Evolutionary conservation across 2,329 filamentous ascomycete genomes (phyloP), one percentile per base, ranked within the genome.

Genomic region (Beauveria sp.): DNA sequence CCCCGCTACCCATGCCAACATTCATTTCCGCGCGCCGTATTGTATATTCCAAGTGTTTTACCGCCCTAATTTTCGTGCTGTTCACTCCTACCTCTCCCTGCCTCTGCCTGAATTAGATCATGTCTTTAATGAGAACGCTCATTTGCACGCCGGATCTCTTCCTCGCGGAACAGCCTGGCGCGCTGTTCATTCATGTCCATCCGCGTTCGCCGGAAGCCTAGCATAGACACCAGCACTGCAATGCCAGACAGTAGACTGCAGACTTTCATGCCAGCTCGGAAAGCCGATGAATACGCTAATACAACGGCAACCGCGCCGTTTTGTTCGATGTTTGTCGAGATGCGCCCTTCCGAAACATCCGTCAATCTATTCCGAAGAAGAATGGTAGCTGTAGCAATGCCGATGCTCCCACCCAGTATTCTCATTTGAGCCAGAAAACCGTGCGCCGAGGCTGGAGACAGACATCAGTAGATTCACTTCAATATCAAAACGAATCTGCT

Each of bases 371-470:
- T 55, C 63, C 71, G 49, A 66, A 81, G 66, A 18, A 83, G 73
- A 18, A 78, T 77, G 1, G 81, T 78, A 22, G 80, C 83, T 1
- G 78, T 74, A 3, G 81, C 79, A 58, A 84, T 82, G 3, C 81
- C 81, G 30, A 84, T 71, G 61, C 80, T 82, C 6, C 81, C 81
- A 5, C 81, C 81, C 0, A 83, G 71, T 24, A 84, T 76, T 38
- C 81, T 75, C 26, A 77, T 69, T 60, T 84, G 80, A 0, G 81
- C 78, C 14, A 83, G 67, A 45, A 84, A 77, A 0, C 80, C 81
- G 64, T 84, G 81, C 0, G 80, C 79, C 12, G 79, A 72, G 14
- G 80, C 80, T 82, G 47, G 82, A 49, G 47, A 65, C 7, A 34
- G 12, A 18, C 18, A 50, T 12, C 40, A 38, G 34, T 30, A 59